A percentile compares a stretch with the other conserved stretches of the same genome.
Conservation (phyloP, 225 moss, liverwort and hornwort species). For the Physcomitrellopsis africana region DNA sequence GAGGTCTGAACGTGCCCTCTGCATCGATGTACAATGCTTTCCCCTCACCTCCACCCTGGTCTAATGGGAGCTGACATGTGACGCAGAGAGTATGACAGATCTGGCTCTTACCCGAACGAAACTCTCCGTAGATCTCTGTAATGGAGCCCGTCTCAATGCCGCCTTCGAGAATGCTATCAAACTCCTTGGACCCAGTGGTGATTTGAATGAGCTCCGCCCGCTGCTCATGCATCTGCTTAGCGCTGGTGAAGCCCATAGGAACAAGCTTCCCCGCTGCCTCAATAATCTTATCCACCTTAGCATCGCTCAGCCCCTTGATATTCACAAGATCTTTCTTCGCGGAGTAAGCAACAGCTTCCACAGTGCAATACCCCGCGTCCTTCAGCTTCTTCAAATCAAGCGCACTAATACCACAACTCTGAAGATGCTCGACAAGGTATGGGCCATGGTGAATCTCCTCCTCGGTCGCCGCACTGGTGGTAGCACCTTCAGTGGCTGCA, state of each 20-base stretch:
- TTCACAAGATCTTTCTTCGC: slow-evolving; percentile 81
- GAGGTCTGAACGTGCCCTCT: slow-evolving; percentile 91
- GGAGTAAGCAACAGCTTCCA: slow-evolving; percentile 84
- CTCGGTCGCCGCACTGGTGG: slow-evolving; percentile 39
- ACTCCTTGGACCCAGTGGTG: slow-evolving; percentile 84
- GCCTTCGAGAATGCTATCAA: slow-evolving; percentile 82
- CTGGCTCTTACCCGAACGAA: slow-evolving; percentile 94
- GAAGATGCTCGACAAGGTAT: slow-evolving; percentile 72
- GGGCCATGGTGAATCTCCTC: slow-evolving; percentile 81
- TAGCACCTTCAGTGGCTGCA: slow-evolving; percentile 35
- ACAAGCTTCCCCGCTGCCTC: slow-evolving; percentile 90
- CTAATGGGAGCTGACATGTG: slow-evolving; percentile 79
- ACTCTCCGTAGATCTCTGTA: slow-evolving; percentile 96
- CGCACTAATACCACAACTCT: slow-evolving; percentile 76
- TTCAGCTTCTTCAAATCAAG: slow-evolving; percentile 89
- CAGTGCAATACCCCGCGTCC: slow-evolving; percentile 84
- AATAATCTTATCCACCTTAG: slow-evolving; percentile 87
- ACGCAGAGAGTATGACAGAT: slow-evolving; percentile 91
- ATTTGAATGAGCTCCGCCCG: slow-evolving; percentile 87
- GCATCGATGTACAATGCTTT: slow-evolving; percentile 94
- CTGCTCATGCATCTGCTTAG: slow-evolving; percentile 95
- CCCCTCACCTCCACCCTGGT: slow-evolving; percentile 94
- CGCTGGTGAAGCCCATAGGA: slow-evolving; percentile 95
- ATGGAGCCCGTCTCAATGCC: slow-evolving; percentile 95
- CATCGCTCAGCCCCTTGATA: slow-evolving; percentile 90